Conservation (phyloP, 2,329 filamentous ascomycete genomes). For the Knoxdaviesia proteae region DNA sequence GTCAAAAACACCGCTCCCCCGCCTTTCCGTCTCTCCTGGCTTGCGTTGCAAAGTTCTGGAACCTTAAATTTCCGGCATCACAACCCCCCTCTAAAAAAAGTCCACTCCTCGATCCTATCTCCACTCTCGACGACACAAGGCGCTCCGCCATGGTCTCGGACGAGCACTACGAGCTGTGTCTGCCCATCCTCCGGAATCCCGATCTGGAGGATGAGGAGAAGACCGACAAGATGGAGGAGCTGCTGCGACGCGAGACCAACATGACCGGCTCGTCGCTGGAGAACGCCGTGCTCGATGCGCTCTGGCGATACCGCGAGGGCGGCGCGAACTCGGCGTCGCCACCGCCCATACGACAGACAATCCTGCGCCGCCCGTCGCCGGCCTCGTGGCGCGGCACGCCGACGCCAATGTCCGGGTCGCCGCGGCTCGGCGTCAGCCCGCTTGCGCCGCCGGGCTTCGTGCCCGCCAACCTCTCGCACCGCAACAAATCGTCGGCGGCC, state of each 20-base stretch:
- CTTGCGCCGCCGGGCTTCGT: constrained; percentile 68
- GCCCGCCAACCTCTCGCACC: constrained; percentile 47
- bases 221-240: constrained; percentile 73
- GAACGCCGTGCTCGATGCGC: constrained; percentile 71
- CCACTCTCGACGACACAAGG: no score
- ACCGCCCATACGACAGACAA: constrained; percentile 68
- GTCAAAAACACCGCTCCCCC: no score
- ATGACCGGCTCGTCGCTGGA: constrained; percentile 62
- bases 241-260: constrained; percentile 59
- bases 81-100: no score
- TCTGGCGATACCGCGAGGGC: constrained; percentile 65
- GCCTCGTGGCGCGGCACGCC: constrained; percentile 76
- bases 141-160: constrained; percentile 60
- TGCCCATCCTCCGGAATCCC: constrained; percentile 68
- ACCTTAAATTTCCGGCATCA: no score
- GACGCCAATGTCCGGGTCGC: constrained; percentile 67
- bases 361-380: constrained; percentile 76
- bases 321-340: constrained; percentile 49
- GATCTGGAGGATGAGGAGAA: constrained; percentile 84
- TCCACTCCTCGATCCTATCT: no score
- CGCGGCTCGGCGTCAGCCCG: constrained; percentile 63
- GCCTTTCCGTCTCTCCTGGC: no score
- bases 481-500: constrained; percentile 55
- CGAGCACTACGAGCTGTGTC: constrained; percentile 76
- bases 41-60: no score